These are phyloP conservation scores for Talaromyces pinophilus DNA, from an alignment of 2,329 filamentous ascomycete genomes.

Conservation along the genomic window DNA sequence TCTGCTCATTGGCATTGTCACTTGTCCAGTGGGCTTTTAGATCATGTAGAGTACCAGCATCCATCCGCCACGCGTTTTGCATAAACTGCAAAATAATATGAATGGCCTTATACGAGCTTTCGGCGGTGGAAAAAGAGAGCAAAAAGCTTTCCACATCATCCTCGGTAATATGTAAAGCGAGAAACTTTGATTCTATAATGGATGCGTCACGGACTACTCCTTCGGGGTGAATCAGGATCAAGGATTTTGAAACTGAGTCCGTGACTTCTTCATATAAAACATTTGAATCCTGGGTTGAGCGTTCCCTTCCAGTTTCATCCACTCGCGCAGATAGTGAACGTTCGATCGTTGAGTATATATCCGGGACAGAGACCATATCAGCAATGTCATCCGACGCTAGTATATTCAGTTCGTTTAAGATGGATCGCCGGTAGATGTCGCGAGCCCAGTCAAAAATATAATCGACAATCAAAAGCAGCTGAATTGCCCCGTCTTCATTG, in stretches of 20 bases:
- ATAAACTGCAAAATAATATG: not conserved
- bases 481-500: not conserved
- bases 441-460: conserved; percentile 10
- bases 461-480: conserved; percentile 7
- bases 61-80: not conserved
- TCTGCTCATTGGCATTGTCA: not conserved
- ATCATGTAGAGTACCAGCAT: not conserved
- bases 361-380: conserved; percentile 12
- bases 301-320: not conserved
- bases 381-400: conserved; percentile 16
- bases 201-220: conserved; percentile 21
- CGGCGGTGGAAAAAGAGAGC: conserved; percentile 7
- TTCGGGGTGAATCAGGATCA: conserved; percentile 13
- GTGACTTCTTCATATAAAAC: not conserved
- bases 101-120: not conserved
- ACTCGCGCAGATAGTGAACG: not conserved
- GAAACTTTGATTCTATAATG: conserved; percentile 20
- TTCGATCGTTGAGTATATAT: conserved; percentile 3
- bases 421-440: not conserved
- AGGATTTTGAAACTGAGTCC: not conserved
- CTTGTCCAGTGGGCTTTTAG: not conserved
- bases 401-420: not conserved
- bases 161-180: conserved; percentile 17
- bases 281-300: not conserved
- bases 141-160: conserved; percentile 21